These are phyloP conservation scores for Ampelocalamus luodianensis DNA, from an alignment of 176 grass and related monocot species.

Conservation along the genomic window DNA sequence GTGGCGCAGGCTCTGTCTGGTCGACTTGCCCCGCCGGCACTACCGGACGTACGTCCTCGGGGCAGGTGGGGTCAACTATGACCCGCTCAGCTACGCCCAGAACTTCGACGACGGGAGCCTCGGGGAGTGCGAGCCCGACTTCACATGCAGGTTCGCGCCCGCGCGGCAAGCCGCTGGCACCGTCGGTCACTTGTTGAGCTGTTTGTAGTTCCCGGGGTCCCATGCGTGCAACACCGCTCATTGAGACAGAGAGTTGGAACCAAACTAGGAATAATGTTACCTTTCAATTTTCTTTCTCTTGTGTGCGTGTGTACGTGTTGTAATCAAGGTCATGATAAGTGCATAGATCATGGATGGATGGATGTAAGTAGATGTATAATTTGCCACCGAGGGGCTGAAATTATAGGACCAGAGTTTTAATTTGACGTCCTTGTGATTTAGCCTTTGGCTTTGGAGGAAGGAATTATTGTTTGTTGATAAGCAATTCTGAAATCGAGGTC, in stretches of 20 bases:
- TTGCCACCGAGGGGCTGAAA: background rate
- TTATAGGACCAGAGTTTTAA: background rate
- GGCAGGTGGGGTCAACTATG: constrained; percentile 66
- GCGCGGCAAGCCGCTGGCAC: background rate
- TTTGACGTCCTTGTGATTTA: background rate
- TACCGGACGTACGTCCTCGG: constrained; percentile 34
- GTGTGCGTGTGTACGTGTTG: background rate
- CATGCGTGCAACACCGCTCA: background rate
- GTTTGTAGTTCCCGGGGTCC: background rate
- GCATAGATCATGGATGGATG: no score
- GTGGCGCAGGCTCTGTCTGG: constrained; percentile 36
- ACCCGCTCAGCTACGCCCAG: constrained; percentile 79
- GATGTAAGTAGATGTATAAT: background rate
- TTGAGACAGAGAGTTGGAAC: background rate
- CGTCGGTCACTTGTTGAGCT: constrained; percentile 8
- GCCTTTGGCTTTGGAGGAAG: background rate
- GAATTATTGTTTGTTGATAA: background rate
- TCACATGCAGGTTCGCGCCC: constrained; percentile 66
- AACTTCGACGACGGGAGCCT: constrained; percentile 63
- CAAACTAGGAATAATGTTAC: no score
- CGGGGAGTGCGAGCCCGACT: constrained; percentile 49
- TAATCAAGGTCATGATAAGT: background rate
- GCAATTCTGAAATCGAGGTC: no score
- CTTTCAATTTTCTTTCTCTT: background rate
- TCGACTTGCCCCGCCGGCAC: constrained; percentile 28